phyloP scores from a whole-genome alignment of 2,329 filamentous ascomycete genomes.

The Aureobasidium pullulans region DNA sequence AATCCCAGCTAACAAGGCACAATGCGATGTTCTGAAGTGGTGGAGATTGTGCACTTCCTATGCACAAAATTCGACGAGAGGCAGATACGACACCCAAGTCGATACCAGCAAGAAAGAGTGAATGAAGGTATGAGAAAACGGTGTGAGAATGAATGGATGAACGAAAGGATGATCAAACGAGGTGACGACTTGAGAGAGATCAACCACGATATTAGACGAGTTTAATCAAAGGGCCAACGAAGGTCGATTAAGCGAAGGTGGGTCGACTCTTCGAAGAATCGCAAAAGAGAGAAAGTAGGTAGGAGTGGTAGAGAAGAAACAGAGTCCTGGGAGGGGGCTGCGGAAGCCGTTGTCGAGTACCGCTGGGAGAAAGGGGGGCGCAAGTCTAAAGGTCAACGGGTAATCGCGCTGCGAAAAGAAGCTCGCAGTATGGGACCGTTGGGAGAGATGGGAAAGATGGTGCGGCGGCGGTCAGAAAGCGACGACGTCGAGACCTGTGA shows the following conservation, averaged over 20 bases:
- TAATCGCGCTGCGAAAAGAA: not conserved
- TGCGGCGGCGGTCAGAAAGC: conserved; percentile 8
- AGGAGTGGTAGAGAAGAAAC: conserved; percentile 3
- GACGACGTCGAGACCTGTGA: conserved; percentile 10
- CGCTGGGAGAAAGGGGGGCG: not conserved
- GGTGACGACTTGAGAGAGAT: not conserved
- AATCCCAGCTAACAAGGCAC: conserved; percentile 4
- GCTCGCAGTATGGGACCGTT: not conserved
- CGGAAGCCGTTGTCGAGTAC: not conserved
- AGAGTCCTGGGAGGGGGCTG: conserved; percentile 4
- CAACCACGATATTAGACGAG: conserved; percentile 12
- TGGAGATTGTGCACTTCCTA: conserved; percentile 5
- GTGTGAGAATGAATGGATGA: not conserved
- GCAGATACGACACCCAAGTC: not conserved
- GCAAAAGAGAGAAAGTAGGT: conserved; percentile 10
- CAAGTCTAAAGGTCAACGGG: conserved; percentile 1
- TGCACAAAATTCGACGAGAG: not conserved
- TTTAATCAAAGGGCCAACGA: not conserved
- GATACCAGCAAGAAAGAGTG: not conserved
- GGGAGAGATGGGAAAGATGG: not conserved
- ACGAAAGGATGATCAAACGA: conserved; percentile 11
- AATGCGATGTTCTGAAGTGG: conserved; percentile 1
- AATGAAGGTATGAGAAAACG: not conserved
- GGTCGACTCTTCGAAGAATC: not conserved
- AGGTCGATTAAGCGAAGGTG: conserved; percentile 7